Conservation (phyloP, 345 rosid genomes). For the Syzygium jambos region DNA sequence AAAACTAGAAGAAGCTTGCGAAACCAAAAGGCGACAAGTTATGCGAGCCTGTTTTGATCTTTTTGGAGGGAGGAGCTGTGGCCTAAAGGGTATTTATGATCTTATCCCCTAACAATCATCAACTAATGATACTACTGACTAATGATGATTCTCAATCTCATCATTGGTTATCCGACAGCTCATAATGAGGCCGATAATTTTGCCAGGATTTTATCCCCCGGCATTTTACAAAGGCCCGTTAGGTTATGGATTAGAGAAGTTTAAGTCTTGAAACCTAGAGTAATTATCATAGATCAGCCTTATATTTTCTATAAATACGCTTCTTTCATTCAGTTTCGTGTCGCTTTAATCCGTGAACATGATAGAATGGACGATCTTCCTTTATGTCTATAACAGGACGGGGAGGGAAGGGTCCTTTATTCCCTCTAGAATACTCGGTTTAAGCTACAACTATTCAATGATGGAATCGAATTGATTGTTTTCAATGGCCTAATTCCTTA, state of each 20-base stretch:
- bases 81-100: not conserved
- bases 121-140: not conserved
- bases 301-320: not conserved
- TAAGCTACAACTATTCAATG: not conserved
- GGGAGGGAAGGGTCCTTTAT: not conserved
- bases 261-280: not conserved
- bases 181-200: not conserved
- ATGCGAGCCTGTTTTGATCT: rapidly evolving
- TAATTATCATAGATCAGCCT: not conserved
- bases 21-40: not conserved
- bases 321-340: not conserved
- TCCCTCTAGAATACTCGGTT: not conserved
- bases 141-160: not conserved
- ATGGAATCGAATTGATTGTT: not conserved
- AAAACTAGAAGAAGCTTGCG: not conserved
- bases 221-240: not conserved
- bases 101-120: not conserved
- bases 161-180: not conserved
- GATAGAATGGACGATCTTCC: not conserved
- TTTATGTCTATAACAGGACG: not conserved
- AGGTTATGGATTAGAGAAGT: not conserved
- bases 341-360: not conserved
- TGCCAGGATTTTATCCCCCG: not conserved
- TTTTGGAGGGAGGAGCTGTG: not conserved
- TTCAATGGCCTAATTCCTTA: not conserved